These are phyloP conservation scores for Sporothrix protearum DNA, from an alignment of 2,329 filamentous ascomycete genomes.

Conservation along the genomic window DNA sequence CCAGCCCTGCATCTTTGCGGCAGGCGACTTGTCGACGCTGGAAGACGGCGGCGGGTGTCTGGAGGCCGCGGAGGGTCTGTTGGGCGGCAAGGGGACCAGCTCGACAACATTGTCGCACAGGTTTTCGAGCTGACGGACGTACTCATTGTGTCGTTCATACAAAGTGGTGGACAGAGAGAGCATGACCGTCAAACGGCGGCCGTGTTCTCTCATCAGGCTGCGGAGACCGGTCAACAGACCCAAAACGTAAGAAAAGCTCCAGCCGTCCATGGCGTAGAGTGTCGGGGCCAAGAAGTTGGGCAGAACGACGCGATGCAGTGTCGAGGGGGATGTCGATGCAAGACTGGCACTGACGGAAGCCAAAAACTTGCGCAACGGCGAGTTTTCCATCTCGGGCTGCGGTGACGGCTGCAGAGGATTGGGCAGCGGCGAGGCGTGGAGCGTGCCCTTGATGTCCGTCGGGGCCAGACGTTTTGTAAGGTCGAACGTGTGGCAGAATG, in stretches of 20 bases:
- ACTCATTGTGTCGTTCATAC: conserved; percentile 68
- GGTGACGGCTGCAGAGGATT: conserved; percentile 38
- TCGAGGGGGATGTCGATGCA: conserved; percentile 53
- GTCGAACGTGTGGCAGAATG: conserved; percentile 72
- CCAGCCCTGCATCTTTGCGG: conserved; percentile 81
- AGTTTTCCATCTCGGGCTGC: conserved; percentile 32
- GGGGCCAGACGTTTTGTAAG: conserved; percentile 60
- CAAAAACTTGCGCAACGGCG: conserved; percentile 64
- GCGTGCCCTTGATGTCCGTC: conserved; percentile 47
- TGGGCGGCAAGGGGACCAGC: conserved; percentile 66
- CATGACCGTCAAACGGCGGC: conserved; percentile 64
- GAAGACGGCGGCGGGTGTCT: conserved; percentile 30
- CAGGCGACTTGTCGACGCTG: conserved; percentile 39
- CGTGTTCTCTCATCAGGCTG: conserved; percentile 66
- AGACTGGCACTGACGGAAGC: conserved; percentile 55
- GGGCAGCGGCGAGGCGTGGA: conserved; percentile 50
- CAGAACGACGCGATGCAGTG: conserved; percentile 77
- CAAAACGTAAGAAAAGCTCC: conserved; percentile 68
- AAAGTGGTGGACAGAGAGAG: conserved; percentile 76
- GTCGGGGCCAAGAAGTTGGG: conserved; percentile 84
- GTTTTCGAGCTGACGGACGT: conserved; percentile 82
- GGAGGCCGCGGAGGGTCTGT: conserved; percentile 21
- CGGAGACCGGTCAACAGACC: conserved; percentile 78
- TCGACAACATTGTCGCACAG: conserved; percentile 74
- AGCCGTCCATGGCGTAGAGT: conserved; percentile 67